Evolutionary conservation across 129 eudicot genomes (phyloP).

Genomic region (Silybum marianum): DNA sequence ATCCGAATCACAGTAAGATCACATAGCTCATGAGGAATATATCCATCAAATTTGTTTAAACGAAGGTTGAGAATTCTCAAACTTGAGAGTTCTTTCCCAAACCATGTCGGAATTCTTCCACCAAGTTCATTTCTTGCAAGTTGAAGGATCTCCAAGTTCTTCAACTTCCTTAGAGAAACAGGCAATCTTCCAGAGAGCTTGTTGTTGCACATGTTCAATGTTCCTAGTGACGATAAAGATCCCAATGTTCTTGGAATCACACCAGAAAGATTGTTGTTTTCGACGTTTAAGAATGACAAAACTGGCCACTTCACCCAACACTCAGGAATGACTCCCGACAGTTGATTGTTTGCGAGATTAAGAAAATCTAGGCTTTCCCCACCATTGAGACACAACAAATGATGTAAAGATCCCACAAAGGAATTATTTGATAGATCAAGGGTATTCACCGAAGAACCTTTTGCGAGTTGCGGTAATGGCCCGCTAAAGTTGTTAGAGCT

Average conservation of each 20-base stretch:
- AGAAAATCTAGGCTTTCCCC: slow-evolving; percentile 2
- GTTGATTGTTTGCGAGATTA: slow-evolving; percentile 31
- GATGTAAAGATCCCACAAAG: slow-evolving; percentile 27
- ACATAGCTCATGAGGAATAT: not conserved
- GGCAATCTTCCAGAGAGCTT: slow-evolving; percentile 29
- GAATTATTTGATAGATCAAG: slow-evolving; percentile 45
- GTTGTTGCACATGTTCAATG: slow-evolving; percentile 27
- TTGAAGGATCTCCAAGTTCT: slow-evolving; percentile 27
- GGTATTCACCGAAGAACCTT: not conserved
- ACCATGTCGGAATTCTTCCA: slow-evolving; percentile 30
- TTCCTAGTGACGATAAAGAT: slow-evolving; percentile 3
- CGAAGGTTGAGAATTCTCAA: slow-evolving; percentile 19
- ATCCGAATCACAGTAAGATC: not conserved
- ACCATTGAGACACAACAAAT: slow-evolving; percentile 33
- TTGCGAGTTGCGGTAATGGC: not conserved
- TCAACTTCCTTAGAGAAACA: slow-evolving; percentile 7
- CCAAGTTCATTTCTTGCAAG: slow-evolving; percentile 37
- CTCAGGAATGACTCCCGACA: slow-evolving; percentile 36
- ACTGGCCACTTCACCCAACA: slow-evolving; percentile 37
- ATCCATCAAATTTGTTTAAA: slow-evolving; percentile 24
- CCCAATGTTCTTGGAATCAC: slow-evolving; percentile 33
- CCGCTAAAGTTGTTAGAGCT: not conserved
- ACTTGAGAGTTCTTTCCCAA: not conserved
- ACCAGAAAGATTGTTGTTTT: slow-evolving; percentile 37
- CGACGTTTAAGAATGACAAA: slow-evolving; percentile 18